Percentiles rank a stretch among this genome's conserved stretches.
These are phyloP conservation scores for Scutellaria barbata DNA, from an alignment of 257 asterid genomes.

Conservation along the genomic window DNA sequence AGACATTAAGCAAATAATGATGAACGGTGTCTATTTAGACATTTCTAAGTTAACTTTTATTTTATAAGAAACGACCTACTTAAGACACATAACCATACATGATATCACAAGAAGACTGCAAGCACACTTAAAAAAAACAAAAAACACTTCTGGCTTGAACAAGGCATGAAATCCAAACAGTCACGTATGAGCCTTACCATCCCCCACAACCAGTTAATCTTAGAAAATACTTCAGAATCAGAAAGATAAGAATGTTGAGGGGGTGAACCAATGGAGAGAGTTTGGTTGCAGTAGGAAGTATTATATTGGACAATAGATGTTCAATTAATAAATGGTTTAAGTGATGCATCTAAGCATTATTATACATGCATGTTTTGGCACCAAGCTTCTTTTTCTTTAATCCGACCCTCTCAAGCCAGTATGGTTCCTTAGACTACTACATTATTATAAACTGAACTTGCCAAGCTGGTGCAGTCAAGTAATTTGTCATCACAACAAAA, in stretches of 20 bases:
- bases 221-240: neutral
- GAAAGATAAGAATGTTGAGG: neutral
- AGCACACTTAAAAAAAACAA: neutral
- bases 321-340: conserved; percentile 12
- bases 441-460: conserved; percentile 12
- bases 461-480: conserved; percentile 22
- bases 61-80: too few species aligned
- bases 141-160: conserved; percentile 9
- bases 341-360: neutral
- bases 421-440: neutral
- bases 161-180: conserved; percentile 12
- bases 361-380: conserved; percentile 1
- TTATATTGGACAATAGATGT: conserved; percentile 18
- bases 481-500: conserved; percentile 8
- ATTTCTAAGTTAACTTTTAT: conserved; percentile 15
- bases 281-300: conserved; percentile 4
- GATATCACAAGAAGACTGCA: neutral
- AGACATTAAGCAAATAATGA: conserved; percentile 23
- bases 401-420: conserved; percentile 10
- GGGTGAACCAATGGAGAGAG: conserved; percentile 6
- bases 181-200: conserved; percentile 10
- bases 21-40: neutral
- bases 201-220: conserved; percentile 13
- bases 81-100: conserved; percentile 11
- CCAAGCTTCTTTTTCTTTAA: conserved; percentile 22